These are phyloP conservation scores for Acorus calamus DNA, from an alignment of 106 monocot genomes.

Conservation along the genomic window DNA sequence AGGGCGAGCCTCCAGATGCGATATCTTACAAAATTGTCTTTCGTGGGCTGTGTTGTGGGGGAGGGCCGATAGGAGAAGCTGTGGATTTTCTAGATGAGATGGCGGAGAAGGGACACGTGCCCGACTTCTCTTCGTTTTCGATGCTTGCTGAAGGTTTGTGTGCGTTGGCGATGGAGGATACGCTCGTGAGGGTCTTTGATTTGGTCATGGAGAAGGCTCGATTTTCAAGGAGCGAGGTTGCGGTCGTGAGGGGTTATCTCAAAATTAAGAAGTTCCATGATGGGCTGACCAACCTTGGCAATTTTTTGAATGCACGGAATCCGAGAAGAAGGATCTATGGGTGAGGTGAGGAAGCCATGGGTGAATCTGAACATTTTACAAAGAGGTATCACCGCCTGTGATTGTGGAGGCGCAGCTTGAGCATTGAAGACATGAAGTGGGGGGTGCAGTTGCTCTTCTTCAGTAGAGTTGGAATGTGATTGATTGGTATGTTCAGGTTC, in stretches of 20 bases:
- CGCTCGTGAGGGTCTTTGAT: constrained; percentile 35
- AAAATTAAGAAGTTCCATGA: constrained; percentile 71
- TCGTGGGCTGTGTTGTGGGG: constrained; percentile 66
- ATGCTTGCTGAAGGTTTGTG: constrained; percentile 82
- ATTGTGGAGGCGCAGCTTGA: too few species aligned
- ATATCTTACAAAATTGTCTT: constrained; percentile 79
- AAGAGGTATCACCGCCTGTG: too few species aligned
- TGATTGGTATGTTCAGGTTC: too few species aligned
- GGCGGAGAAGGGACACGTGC: constrained; percentile 60
- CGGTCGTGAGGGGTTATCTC: constrained; percentile 62
- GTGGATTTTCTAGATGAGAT: constrained; percentile 78
- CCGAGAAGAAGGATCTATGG: constrained; percentile 13
- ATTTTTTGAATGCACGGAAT: constrained; percentile 24
- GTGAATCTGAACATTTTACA: too few species aligned
- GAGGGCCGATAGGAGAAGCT: constrained; percentile 79
- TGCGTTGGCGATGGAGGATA: constrained; percentile 75
- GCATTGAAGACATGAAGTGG: too few species aligned
- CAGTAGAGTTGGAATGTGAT: too few species aligned
- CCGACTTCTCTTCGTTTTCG: constrained; percentile 56
- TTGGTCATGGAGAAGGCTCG: constrained; percentile 53
- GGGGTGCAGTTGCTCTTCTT: too few species aligned
- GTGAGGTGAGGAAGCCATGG: constrained; percentile 8
- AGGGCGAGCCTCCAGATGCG: constrained; percentile 61
- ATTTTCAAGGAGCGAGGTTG: constrained; percentile 37
- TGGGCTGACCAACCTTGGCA: constrained; percentile 43